Base-by-base conservation (phyloP, 2,329 filamentous ascomycete genomes). In the Fusarium sp. region DNA sequence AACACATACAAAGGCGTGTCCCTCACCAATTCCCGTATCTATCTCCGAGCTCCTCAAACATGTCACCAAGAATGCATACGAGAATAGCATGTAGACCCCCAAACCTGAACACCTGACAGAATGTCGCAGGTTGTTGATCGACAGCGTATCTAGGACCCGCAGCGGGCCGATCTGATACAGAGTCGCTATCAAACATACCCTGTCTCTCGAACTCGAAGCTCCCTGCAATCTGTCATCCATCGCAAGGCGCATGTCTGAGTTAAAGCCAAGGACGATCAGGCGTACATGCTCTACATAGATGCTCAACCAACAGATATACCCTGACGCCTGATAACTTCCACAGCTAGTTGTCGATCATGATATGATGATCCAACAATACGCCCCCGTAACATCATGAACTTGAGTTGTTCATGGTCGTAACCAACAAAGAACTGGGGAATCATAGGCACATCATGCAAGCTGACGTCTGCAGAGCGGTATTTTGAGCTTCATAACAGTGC, bases 91-190 rank as follows among this genome's bases (percentile, higher is more conserved):
- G 36, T 47, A 26, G 56, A 66, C 55, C 59, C 69, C 63, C 44
- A 39, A 51, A 39, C 51, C 64, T 45, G 60, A 61, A 56, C 65
- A 72, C 30, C 64, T 30, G 65, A 57, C 48, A 63, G 70, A 71
- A 71, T 71, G 70, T 59, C 67, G 54, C 70, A 72, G 70, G 56
- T 60, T 42, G 67, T 68, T 36, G 67, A 74, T 74, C 71, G 56
- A 59, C 65, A 57, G 55, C 67, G 68, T 67, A 71, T 73, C 67
- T 65, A 28, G 48, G 71, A 61, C 71, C 71, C 67, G 47, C 71
- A 71, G 71, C 71, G 71, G 71, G 71, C 71, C 71, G 71, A 74
- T 74, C 71, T 73, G 71, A 71, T 63, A 74, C 71, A 56, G 44
- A 67, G 51, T 59, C 28, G 47, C 67, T 70, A 61, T 24, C 53